A percentile compares a stretch with the other conserved stretches of the same genome.
phyloP scores from a whole-genome alignment of 768 basidiomycete species.

The Boletus coccyginus region DNA sequence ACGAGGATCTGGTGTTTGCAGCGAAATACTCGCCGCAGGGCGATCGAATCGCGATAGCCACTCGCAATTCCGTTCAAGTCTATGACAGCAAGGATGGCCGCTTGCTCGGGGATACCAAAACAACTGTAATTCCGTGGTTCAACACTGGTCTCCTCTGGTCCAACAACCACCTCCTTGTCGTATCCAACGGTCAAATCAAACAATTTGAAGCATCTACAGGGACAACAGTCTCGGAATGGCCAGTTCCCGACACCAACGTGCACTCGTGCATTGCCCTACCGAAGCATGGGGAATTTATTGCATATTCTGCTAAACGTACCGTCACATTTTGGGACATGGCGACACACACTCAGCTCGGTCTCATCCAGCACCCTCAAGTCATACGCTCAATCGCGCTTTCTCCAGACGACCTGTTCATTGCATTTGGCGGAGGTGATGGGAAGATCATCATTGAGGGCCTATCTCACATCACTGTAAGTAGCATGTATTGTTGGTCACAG shows the following conservation, averaged over 20 bases:
- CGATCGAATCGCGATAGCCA: too few relatives aligned
- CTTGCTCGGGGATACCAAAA: too few relatives aligned
- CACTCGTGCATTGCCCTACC: not conserved
- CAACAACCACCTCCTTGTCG: not conserved
- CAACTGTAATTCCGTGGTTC: not conserved
- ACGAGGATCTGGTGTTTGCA: not conserved
- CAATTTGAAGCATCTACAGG: not conserved
- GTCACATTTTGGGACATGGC: too few relatives aligned
- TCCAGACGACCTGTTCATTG: not conserved
- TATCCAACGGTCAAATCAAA: not conserved
- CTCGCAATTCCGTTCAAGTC: too few relatives aligned
- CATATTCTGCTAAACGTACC: too few relatives aligned
- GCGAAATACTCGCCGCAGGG: not conserved
- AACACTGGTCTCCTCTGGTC: conserved; percentile 4
- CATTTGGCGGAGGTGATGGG: not conserved
- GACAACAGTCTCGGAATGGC: not conserved
- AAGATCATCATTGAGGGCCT: not conserved
- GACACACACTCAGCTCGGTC: not conserved
- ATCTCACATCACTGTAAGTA: not conserved
- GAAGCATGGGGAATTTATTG: not conserved
- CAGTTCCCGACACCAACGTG: not conserved
- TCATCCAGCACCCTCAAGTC: not conserved
- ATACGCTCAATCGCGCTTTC: not conserved
- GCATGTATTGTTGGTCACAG: not conserved
- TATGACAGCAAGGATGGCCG: too few relatives aligned